These are phyloP conservation scores for Henningerozyma blattae DNA, from an alignment of 805 yeast genomes.

Conservation along the genomic window DNA sequence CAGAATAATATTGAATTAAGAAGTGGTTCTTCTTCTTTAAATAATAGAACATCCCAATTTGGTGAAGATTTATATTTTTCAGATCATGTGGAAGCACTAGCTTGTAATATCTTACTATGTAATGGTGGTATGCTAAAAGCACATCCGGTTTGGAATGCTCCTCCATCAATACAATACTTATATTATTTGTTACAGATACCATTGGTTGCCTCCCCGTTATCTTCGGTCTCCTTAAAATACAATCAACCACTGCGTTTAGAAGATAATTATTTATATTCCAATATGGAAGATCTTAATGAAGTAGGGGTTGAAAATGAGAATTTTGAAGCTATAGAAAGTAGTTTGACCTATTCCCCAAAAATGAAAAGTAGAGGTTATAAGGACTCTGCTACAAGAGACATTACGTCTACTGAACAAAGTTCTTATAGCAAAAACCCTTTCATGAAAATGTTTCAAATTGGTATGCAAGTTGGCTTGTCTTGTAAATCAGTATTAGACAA, in stretches of 20 bases:
- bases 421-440: conserved; percentile 20
- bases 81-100: conserved; percentile 19
- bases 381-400: conserved; percentile 9
- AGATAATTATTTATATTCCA: neutral
- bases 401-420: conserved; percentile 10
- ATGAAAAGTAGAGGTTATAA: neutral
- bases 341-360: neutral
- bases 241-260: neutral
- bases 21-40: conserved; percentile 9
- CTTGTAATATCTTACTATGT: conserved; percentile 18
- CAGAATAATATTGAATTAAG: conserved; percentile 15
- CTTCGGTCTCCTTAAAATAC: conserved; percentile 14
- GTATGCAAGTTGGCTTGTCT: conserved; percentile 18
- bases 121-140: conserved; percentile 21
- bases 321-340: neutral
- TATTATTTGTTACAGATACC: conserved; percentile 22
- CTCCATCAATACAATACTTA: conserved; percentile 13
- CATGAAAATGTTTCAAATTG: conserved; percentile 19
- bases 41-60: conserved; percentile 20
- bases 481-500: conserved; percentile 20
- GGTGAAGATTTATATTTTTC: conserved; percentile 11
- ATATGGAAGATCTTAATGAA: neutral
- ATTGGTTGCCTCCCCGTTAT: conserved; percentile 18
- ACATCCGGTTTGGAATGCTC: conserved; percentile 18
- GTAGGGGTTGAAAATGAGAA: neutral